Percentiles rank a stretch among this genome's conserved stretches.
Conservation (phyloP, 495 filamentous ascomycete genomes). For the Daldinia grandis region DNA sequence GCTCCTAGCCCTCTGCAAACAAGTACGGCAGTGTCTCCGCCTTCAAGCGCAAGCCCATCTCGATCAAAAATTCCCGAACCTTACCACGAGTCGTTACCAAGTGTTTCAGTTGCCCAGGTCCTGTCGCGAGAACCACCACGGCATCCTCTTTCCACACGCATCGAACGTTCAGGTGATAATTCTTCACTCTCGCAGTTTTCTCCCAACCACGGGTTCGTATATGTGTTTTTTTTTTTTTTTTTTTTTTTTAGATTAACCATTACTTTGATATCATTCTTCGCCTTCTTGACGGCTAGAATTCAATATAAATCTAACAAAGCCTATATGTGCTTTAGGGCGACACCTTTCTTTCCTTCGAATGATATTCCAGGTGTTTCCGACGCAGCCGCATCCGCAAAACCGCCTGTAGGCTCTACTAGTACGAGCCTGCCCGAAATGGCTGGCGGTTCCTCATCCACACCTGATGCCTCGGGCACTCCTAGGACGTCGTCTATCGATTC, state of each 20-base stretch:
- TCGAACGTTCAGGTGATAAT: slow-evolving; percentile 15
- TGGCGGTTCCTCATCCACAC: slow-evolving; percentile 31
- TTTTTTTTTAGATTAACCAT: too few species aligned
- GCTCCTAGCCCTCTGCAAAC: slow-evolving; percentile 55
- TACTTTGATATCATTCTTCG: neutral
- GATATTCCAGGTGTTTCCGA: slow-evolving; percentile 52
- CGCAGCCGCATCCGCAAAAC: slow-evolving; percentile 47
- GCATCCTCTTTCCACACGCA: neutral
- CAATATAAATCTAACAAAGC: slow-evolving; percentile 38
- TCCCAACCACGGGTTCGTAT: slow-evolving; percentile 32
- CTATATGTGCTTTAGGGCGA: slow-evolving; percentile 42
- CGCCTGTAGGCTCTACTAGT: slow-evolving; percentile 47
- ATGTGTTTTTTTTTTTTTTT: too few species aligned
- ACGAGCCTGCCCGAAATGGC: slow-evolving; percentile 42
- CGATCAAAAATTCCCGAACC: slow-evolving; percentile 48
- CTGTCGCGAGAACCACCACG: slow-evolving; percentile 47
- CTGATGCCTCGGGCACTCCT: slow-evolving; percentile 52
- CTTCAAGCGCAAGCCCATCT: slow-evolving; percentile 54
- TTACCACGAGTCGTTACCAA: slow-evolving; percentile 33
- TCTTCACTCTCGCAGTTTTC: slow-evolving; percentile 28
- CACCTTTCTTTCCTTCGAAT: slow-evolving; percentile 51
- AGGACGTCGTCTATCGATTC: slow-evolving; percentile 96
- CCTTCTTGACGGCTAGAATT: slow-evolving; percentile 1
- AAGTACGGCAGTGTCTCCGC: slow-evolving; percentile 50
- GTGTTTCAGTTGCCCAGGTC: slow-evolving; percentile 23